Evolutionary conservation across 2,329 filamentous ascomycete species (phyloP).

Genomic region (Simplicillium sp.): DNA sequence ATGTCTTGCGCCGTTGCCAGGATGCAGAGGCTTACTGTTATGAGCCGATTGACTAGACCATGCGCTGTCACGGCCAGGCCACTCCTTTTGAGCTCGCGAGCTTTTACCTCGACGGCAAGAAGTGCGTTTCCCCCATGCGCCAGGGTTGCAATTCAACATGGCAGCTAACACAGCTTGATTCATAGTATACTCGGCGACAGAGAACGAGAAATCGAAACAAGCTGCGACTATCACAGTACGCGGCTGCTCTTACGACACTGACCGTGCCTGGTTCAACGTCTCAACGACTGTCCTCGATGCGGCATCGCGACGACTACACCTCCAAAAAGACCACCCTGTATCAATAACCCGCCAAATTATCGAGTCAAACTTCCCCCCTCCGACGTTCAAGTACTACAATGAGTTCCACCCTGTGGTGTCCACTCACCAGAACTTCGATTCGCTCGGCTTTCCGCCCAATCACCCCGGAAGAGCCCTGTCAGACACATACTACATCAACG

Average conservation of each 20-base stretch:
- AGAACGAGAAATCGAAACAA: constrained; percentile 3
- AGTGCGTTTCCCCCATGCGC: too few species aligned
- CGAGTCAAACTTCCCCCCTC: constrained; percentile 71
- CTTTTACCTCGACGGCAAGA: too few species aligned
- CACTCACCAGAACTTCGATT: constrained; percentile 87
- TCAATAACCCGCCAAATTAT: constrained; percentile 87
- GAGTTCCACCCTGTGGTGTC: constrained; percentile 75
- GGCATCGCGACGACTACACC: constrained; percentile 71
- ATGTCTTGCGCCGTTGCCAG: too few species aligned
- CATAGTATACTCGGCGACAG: not conserved
- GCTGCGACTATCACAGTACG: constrained; percentile 41
- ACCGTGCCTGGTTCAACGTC: constrained; percentile 76
- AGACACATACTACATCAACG: constrained; percentile 94
- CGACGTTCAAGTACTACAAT: constrained; percentile 69
- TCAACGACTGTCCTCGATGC: constrained; percentile 65
- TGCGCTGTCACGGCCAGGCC: too few species aligned
- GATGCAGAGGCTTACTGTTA: too few species aligned
- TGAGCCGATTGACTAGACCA: too few species aligned
- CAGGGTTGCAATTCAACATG: not conserved
- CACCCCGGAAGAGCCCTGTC: constrained; percentile 80
- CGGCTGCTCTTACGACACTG: constrained; percentile 54
- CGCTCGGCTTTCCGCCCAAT: constrained; percentile 80
- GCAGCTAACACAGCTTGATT: not conserved
- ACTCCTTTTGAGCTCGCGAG: too few species aligned
- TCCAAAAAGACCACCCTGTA: constrained; percentile 84